Base-by-base conservation (phyloP, 2,329 filamentous ascomycete species). In the Aspergillus novofumigatus region DNA sequence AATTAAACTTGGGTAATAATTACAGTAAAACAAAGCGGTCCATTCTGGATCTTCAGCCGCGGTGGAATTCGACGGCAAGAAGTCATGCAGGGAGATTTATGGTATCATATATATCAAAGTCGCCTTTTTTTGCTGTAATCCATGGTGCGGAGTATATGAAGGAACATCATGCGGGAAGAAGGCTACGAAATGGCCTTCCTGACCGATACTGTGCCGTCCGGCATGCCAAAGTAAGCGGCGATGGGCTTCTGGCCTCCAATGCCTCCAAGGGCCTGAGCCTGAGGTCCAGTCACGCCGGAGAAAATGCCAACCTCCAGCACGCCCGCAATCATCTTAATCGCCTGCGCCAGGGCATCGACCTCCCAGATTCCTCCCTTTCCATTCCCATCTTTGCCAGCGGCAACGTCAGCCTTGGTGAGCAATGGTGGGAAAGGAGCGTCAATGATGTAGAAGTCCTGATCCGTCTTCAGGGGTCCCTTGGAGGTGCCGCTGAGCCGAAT, bases 251-350 rank as follows among this genome's bases (percentile, higher is more conserved):
- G 91, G 0, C 90, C 92, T 50, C 89, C 88, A 50, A 85, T 76
- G 54, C 81, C 79, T 62, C 85, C 81, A 57, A 82, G 79, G 54
- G 82, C 78, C 45, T 83, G 83, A 58, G 85, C 83, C 72, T 95
- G 81, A 17, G 84, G 78, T 0, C 93, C 93, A 59, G 93, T 92
- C 67, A 86, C 71, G 3, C 93, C 93, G 45, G 86, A 85, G 78
- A 99, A 99, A 49, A 99, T 82, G 14, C 94, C 94, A 28, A 95
- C 92, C 71, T 96, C 94, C 53, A 97, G 80, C 8, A 99, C 91
- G 51, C 94, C 94, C 1, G 89, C 87, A 62, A 96, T 89, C 63
- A 81, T 80, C 73, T 95, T 91, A 69, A 97, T 87, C 66, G 84
- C 83, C 61, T 82, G 81, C 7, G 90, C 88, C 51, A 99, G 80